Conservation (phyloP, 2,329 filamentous ascomycete species). For the Chaetothyriales sp. region DNA sequence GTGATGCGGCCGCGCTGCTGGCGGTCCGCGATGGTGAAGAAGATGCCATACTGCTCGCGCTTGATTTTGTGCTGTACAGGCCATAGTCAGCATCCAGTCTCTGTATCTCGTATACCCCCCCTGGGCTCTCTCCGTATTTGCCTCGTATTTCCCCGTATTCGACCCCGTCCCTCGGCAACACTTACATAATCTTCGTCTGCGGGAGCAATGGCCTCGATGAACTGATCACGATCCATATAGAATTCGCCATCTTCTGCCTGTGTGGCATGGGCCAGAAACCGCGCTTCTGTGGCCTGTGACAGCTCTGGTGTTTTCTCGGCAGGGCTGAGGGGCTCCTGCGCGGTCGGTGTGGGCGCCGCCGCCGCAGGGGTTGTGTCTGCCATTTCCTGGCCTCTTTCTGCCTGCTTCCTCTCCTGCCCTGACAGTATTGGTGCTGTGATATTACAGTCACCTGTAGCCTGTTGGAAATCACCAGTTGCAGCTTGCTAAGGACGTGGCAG, state of each 20-base stretch:
- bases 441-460: neutral
- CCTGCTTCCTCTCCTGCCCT: neutral
- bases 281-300: slow-evolving; percentile 49
- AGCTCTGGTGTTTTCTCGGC: slow-evolving; percentile 42
- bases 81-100: neutral
- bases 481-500: neutral
- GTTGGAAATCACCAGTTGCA: neutral
- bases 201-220: slow-evolving; percentile 80
- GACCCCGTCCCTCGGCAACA: slow-evolving; percentile 20
- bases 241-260: slow-evolving; percentile 64
- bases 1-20: slow-evolving; percentile 56
- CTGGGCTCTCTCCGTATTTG: neutral
- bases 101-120: too few species aligned
- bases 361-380: neutral
- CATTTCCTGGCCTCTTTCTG: neutral
- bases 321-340: slow-evolving; percentile 70
- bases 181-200: slow-evolving; percentile 80
- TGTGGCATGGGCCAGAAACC: slow-evolving; percentile 40
- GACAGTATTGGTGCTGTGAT: neutral
- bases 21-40: slow-evolving; percentile 83
- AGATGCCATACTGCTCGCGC: slow-evolving; percentile 83
- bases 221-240: slow-evolving; percentile 71
- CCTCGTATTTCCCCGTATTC: neutral
- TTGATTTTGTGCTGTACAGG: slow-evolving; percentile 86
- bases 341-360: slow-evolving; percentile 39